Conservation (phyloP, 306 rosid species). For the Delonix regia region DNA sequence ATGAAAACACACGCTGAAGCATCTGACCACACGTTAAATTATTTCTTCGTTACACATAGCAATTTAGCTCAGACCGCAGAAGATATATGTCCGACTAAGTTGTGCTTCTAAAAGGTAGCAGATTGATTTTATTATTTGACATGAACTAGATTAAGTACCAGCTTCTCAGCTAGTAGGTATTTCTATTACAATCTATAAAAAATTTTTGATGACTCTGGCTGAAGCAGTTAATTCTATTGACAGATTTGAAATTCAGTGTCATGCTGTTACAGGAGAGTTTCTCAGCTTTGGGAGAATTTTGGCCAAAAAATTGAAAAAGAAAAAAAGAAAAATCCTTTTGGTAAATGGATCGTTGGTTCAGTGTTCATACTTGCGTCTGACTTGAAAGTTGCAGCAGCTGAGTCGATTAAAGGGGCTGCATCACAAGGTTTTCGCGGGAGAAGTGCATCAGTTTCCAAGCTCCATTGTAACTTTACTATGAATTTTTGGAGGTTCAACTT, state of each 20-base stretch:
- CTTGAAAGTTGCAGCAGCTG: background rate
- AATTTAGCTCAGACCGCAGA: too few relatives aligned
- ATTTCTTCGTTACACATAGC: too few relatives aligned
- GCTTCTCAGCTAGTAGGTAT: too few relatives aligned
- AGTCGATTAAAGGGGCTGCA: background rate
- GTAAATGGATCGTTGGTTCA: background rate
- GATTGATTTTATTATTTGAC: too few relatives aligned
- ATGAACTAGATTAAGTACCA: too few relatives aligned
- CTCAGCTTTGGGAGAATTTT: too few relatives aligned
- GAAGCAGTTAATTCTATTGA: background rate
- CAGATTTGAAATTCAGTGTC: background rate
- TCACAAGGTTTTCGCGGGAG: background rate
- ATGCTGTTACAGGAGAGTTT: background rate
- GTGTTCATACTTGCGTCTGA: background rate
- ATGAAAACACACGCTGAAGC: background rate
- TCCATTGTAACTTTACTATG: background rate
- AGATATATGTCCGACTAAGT: too few relatives aligned
- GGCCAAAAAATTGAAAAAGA: too few relatives aligned
- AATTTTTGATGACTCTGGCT: background rate
- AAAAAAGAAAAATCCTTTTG: too few relatives aligned
- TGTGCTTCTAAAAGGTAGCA: too few relatives aligned
- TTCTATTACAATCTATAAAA: too few relatives aligned
- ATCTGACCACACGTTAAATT: background rate
- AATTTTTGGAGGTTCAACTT: background rate
- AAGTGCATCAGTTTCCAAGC: background rate